These are phyloP conservation scores for Cryptomeria japonica DNA, from an alignment of 75 land plant genomes.

Conservation along the genomic window DNA sequence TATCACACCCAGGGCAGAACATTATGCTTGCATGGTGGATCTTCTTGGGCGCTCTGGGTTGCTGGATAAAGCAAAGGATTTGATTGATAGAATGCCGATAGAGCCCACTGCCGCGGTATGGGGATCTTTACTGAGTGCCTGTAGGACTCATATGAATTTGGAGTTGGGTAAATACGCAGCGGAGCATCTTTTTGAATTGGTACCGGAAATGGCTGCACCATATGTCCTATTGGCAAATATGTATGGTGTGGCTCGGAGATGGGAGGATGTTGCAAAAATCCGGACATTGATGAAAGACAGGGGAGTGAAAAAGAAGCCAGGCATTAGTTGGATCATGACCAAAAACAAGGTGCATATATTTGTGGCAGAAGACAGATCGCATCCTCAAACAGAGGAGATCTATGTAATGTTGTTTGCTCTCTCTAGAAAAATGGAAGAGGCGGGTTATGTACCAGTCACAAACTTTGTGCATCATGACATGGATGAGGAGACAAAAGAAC, in stretches of 20 bases:
- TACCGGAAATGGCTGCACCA: constrained; percentile 12
- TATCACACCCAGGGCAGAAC: not conserved
- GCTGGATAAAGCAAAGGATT: constrained; percentile 8
- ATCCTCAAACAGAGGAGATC: constrained; percentile 19
- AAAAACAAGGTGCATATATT: constrained; percentile 16
- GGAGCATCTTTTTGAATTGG: constrained; percentile 9
- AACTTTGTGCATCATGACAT: constrained; percentile 16
- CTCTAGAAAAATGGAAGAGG: constrained; percentile 15
- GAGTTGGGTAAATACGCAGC: constrained; percentile 17
- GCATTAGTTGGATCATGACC: constrained; percentile 16
- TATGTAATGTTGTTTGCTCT: constrained; percentile 14
- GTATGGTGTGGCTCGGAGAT: constrained; percentile 23
- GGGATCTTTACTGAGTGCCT: constrained; percentile 16
- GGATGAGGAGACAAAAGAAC: constrained; percentile 15
- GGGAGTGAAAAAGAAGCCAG: constrained; percentile 21
- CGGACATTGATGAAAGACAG: constrained; percentile 24
- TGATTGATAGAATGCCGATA: constrained; percentile 18
- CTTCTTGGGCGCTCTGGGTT: constrained; percentile 18
- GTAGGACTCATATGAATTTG: constrained; percentile 16
- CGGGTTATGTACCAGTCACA: constrained; percentile 16
- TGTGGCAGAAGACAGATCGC: constrained; percentile 11
- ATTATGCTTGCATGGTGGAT: constrained; percentile 29
- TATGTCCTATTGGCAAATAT: constrained; percentile 29
- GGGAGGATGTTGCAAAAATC: constrained; percentile 25
- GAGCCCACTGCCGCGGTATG: constrained; percentile 16